Base-by-base conservation (phyloP, 129 eudicot genomes). In the Escallonia herrerae region DNA sequence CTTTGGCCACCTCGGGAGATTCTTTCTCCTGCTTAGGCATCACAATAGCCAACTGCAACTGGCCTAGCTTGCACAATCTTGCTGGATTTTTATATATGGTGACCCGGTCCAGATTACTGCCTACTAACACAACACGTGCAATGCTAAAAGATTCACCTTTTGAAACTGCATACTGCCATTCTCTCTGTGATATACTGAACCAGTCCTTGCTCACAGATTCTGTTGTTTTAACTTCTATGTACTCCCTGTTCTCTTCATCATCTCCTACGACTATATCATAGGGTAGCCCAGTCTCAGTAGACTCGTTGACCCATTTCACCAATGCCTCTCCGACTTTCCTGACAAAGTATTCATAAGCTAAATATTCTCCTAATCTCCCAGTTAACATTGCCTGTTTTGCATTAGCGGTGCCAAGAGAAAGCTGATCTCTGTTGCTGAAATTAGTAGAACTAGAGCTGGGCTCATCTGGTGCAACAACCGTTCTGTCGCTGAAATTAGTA, bases 91-190 rank as follows among this genome's bases (percentile, higher is more conserved):
- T 85, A 64, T 79, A 93, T 2, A 81, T 45, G 0, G 81, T 74
- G 6, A 93, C 75, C 62, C 46, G 71, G 15, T 83, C 89, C 47
- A 43, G 55, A 13, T 77, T 64, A 50, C 76, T 56, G 10, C 75
- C 78, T 2, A 75, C 76, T 60, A 93, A 79, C 63, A 73, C 79
- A 42, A 93, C 91, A 67, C 82, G 80, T 0, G 91, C 98, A 47
- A 93, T 81, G 81, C 91, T 88, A 78, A 42, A 93, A 41, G 76
- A 65, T 43, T 88, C 96, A 5, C 96, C 98, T 70, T 93, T 78
- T 67, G 85, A 82, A 60, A 67, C 74, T 38, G 96, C 98, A 79
- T 88, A 93, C 71, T 86, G 85, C 98, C 96, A 93, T 79, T 93
- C 98, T 14, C 79, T 81, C 14, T 75, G 73, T 3, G 98, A 71